Percentiles rank a stretch among this genome's conserved stretches.
Evolutionary conservation across 768 basidiomycete species (phyloP).

Genomic region (Suillus luteus): DNA sequence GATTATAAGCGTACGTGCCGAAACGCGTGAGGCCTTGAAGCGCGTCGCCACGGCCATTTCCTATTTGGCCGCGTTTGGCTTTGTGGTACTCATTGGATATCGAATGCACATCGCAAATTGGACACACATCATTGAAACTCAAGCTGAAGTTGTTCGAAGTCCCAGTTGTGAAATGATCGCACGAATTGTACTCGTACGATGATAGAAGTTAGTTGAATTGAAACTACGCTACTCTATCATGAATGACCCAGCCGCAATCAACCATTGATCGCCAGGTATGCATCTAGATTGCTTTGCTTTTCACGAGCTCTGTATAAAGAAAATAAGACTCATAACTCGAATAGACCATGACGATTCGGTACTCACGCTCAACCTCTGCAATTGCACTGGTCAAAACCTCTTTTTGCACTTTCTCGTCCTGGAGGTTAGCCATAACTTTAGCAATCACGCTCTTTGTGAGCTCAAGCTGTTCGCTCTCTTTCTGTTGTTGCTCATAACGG

Average conservation of each 20-base stretch:
- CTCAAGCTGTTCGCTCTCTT: conserved; percentile 94
- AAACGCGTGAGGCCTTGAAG: conserved; percentile 21
- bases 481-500: conserved; percentile 93
- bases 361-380: conserved; percentile 91
- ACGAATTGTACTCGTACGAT: conserved; percentile 6
- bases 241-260: conserved; percentile 27
- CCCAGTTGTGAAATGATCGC: conserved; percentile 1
- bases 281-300: conserved; percentile 86
- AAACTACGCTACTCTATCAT: conserved; percentile 22
- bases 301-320: conserved; percentile 72
- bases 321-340: neutral
- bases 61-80: conserved; percentile 26
- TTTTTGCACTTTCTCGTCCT: conserved; percentile 87
- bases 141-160: neutral
- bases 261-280: conserved; percentile 7
- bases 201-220: conserved; percentile 15
- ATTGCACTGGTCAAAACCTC: conserved; percentile 81
- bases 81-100: conserved; percentile 15
- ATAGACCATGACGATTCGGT: neutral
- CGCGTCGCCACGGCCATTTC: conserved; percentile 34
- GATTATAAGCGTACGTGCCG: conserved; percentile 14
- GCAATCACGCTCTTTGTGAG: conserved; percentile 87
- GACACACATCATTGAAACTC: neutral
- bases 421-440: conserved; percentile 79
- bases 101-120: neutral